A percentile compares a stretch with the other conserved stretches of the same genome.
Conservation (phyloP, 2,329 filamentous ascomycete genomes). For the Calonectria ilicicola region DNA sequence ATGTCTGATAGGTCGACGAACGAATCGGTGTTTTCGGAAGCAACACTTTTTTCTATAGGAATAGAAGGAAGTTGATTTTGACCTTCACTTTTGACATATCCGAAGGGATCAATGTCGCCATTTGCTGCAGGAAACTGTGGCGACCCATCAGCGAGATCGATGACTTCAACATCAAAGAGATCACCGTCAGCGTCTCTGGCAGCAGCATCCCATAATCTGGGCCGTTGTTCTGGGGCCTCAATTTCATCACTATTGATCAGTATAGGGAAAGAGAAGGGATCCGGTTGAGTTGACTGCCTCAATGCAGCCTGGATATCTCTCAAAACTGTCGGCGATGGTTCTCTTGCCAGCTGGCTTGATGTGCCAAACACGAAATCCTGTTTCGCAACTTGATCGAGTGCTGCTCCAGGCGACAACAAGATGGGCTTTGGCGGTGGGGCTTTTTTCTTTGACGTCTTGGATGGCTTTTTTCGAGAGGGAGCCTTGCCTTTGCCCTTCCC, state of each 20-base stretch:
- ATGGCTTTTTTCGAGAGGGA: slow-evolving; percentile 47
- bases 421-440: slow-evolving; percentile 58
- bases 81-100: slow-evolving; percentile 44
- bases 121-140: slow-evolving; percentile 41
- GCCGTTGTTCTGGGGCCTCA: slow-evolving; percentile 45
- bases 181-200: slow-evolving; percentile 75
- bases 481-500: slow-evolving; percentile 48
- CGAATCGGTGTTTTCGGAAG: slow-evolving; percentile 26
- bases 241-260: slow-evolving; percentile 53
- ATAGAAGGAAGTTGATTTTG: background rate
- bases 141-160: slow-evolving; percentile 66
- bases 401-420: slow-evolving; percentile 77
- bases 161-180: slow-evolving; percentile 71
- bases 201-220: slow-evolving; percentile 77
- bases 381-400: slow-evolving; percentile 71
- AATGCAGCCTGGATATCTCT: slow-evolving; percentile 73
- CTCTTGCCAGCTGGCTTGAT: slow-evolving; percentile 82
- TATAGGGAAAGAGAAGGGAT: slow-evolving; percentile 54
- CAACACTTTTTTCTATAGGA: slow-evolving; percentile 8
- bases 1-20: slow-evolving; percentile 42
- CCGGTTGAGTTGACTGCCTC: slow-evolving; percentile 64
- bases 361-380: slow-evolving; percentile 90
- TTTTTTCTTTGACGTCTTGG: slow-evolving; percentile 54
- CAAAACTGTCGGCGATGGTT: slow-evolving; percentile 76
- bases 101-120: slow-evolving; percentile 52